Percentiles rank a stretch among this genome's conserved stretches.
phyloP scores from a whole-genome alignment of 23 red algal genomes.

The Pyropia haitanensis region DNA sequence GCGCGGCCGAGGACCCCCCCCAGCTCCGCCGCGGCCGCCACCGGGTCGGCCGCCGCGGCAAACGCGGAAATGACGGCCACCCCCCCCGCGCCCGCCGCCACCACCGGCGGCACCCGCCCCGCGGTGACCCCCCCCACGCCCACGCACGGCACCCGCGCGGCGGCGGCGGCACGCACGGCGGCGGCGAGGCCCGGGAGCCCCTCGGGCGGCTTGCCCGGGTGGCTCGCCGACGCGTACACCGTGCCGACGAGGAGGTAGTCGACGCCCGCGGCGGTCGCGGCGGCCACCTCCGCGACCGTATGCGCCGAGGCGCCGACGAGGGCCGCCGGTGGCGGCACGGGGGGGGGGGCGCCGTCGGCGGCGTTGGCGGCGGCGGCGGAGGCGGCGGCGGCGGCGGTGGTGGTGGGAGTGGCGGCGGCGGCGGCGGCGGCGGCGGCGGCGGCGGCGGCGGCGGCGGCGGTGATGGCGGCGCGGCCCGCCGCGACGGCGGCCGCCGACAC shows the following conservation, averaged over 20 bases:
- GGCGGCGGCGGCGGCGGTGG: too few species aligned
- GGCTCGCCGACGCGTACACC: slow-evolving; percentile 53
- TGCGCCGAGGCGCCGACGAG: too few species aligned
- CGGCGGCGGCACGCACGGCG: slow-evolving; percentile 17
- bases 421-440: too few species aligned
- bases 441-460: too few species aligned
- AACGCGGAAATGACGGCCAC: slow-evolving; percentile 53
- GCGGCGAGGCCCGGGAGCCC: slow-evolving; percentile 18
- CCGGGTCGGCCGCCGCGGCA: slow-evolving; percentile 21
- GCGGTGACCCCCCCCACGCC: slow-evolving; percentile 62
- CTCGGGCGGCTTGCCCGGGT: slow-evolving; percentile 65
- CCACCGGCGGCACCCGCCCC: slow-evolving; percentile 11
- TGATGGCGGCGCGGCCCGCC: too few species aligned
- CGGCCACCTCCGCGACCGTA: background rate
- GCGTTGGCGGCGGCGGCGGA: too few species aligned
- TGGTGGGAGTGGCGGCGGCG: too few species aligned
- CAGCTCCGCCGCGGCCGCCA: slow-evolving; percentile 6
- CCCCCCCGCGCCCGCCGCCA: slow-evolving; percentile 45
- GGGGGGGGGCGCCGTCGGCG: too few species aligned
- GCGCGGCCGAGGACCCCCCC: background rate
- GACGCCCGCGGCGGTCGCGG: slow-evolving; percentile 1
- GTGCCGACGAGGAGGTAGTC: slow-evolving; percentile 72
- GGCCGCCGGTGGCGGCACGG: too few species aligned
- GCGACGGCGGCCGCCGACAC: too few species aligned
- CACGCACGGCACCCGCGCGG: slow-evolving; percentile 4